phyloP scores from a whole-genome alignment of 768 basidiomycete genomes.

The Clitopilus passeckerianus region DNA sequence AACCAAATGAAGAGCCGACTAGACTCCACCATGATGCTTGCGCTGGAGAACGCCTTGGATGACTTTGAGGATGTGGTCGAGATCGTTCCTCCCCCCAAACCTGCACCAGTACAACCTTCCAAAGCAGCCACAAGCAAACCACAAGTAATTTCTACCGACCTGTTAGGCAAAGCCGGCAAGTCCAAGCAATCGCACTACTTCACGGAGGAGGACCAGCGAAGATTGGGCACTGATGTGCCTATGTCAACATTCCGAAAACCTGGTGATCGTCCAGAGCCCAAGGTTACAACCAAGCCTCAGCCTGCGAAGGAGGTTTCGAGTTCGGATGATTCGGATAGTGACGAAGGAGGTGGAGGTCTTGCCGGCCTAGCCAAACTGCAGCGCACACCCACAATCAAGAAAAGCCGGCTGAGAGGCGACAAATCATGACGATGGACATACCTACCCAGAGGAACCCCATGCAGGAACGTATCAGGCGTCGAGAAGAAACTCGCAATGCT shows the following conservation, averaged over 20 bases:
- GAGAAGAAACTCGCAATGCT: conserved; percentile 57
- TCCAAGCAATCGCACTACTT: conserved; percentile 17
- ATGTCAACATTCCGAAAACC: conserved; percentile 39
- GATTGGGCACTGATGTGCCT: conserved; percentile 25
- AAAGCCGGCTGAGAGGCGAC: conserved; percentile 55
- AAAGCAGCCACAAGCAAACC: conserved; percentile 4
- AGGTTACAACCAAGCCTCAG: not conserved
- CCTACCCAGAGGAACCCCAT: conserved; percentile 39
- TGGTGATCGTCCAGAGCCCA: conserved; percentile 6
- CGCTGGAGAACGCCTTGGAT: conserved; percentile 63
- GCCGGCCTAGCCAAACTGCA: conserved; percentile 55
- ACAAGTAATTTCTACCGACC: conserved; percentile 7
- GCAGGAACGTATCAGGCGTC: conserved; percentile 46
- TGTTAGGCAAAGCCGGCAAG: not conserved
- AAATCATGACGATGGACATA: conserved; percentile 59
- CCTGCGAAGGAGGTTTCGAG: conserved; percentile 22
- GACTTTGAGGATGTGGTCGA: conserved; percentile 61
- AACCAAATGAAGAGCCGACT: conserved; percentile 47
- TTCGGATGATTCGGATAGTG: conserved; percentile 44
- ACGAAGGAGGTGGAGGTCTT: conserved; percentile 45
- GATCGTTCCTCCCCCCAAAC: conserved; percentile 19
- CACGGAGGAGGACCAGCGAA: conserved; percentile 24
- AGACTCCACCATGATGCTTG: conserved; percentile 51
- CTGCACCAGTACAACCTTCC: conserved; percentile 2
- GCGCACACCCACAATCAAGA: conserved; percentile 48